Conservation (phyloP, 306 rosid genomes). For the Casuarina equisetifolia region DNA sequence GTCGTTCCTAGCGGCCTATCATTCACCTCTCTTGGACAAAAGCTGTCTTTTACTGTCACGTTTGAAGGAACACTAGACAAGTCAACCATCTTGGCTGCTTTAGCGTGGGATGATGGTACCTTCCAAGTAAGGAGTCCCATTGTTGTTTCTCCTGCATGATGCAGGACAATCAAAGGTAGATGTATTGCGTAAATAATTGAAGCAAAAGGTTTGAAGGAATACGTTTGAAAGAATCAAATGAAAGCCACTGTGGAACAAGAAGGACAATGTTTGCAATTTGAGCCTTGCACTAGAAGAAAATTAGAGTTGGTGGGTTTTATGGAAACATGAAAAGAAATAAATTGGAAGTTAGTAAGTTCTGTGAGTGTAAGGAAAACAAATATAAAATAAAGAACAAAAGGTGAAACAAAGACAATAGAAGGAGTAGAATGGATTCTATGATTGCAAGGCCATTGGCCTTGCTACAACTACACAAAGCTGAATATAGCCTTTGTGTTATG, state of each 20-base stretch:
- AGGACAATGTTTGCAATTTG: not conserved
- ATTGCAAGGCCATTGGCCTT: too few species aligned
- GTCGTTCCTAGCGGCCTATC: constrained; percentile 14
- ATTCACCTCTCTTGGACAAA: constrained; percentile 34
- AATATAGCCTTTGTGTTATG: too few species aligned
- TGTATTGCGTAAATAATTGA: not conserved
- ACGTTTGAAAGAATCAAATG: not conserved
- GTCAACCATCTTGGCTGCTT: too few species aligned
- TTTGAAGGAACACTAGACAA: not conserved
- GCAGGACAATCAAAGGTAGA: not conserved
- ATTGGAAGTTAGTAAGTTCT: too few species aligned
- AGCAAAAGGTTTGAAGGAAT: not conserved
- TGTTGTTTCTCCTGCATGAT: constrained; percentile 9
- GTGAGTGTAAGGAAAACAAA: too few species aligned
- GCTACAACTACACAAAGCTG: too few species aligned
- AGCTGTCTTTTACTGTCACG: constrained; percentile 27
- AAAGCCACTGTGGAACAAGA: too few species aligned
- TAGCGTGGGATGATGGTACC: constrained; percentile 15
- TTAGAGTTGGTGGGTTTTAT: too few species aligned
- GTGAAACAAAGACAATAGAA: too few species aligned
- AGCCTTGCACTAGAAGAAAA: not conserved
- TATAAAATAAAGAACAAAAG: too few species aligned
- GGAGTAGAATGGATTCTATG: too few species aligned
- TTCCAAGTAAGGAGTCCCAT: constrained; percentile 43
- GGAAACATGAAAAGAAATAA: too few species aligned